Conservation (phyloP, 2,329 filamentous ascomycete genomes). For the Diaporthe vaccinii region DNA sequence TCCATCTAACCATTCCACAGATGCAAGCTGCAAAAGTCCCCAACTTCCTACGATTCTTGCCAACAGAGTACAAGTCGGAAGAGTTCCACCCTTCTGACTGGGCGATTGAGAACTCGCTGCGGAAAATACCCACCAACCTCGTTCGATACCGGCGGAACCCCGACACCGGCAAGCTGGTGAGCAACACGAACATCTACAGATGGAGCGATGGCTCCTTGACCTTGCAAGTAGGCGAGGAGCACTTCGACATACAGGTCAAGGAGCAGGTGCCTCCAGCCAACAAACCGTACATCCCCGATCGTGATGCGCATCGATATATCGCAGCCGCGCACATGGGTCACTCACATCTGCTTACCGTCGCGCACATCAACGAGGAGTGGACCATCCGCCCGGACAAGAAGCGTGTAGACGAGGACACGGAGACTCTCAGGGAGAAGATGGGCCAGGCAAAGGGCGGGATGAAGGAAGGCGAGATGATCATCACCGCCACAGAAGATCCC, state of each 20-base stretch:
- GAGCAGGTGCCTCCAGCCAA: slow-evolving; percentile 72
- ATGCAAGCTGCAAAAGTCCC: slow-evolving; percentile 80
- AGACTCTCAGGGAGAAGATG: slow-evolving; percentile 77
- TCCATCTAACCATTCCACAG: slow-evolving; percentile 55
- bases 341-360: slow-evolving; percentile 78
- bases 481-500: slow-evolving; percentile 79
- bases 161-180: slow-evolving; percentile 75
- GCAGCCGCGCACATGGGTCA: slow-evolving; percentile 78
- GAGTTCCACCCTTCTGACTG: slow-evolving; percentile 73
- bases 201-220: slow-evolving; percentile 87
- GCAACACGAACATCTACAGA: slow-evolving; percentile 80
- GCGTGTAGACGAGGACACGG: slow-evolving; percentile 63
- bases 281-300: slow-evolving; percentile 74
- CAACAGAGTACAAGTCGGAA: slow-evolving; percentile 75
- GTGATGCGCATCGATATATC: slow-evolving; percentile 83
- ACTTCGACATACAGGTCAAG: slow-evolving; percentile 82
- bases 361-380: slow-evolving; percentile 81
- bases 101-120: slow-evolving; percentile 65
- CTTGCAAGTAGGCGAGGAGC: slow-evolving; percentile 79
- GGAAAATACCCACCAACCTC: slow-evolving; percentile 73
- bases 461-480: slow-evolving; percentile 70
- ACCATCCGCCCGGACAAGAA: slow-evolving; percentile 72
- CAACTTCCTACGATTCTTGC: slow-evolving; percentile 78
- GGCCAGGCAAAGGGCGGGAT: slow-evolving; percentile 67
- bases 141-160: slow-evolving; percentile 79